A percentile compares a stretch with the other conserved stretches of the same genome.
Conservation (phyloP, 2,329 filamentous ascomycete genomes). For the Kalaharituber pfeilii region DNA sequence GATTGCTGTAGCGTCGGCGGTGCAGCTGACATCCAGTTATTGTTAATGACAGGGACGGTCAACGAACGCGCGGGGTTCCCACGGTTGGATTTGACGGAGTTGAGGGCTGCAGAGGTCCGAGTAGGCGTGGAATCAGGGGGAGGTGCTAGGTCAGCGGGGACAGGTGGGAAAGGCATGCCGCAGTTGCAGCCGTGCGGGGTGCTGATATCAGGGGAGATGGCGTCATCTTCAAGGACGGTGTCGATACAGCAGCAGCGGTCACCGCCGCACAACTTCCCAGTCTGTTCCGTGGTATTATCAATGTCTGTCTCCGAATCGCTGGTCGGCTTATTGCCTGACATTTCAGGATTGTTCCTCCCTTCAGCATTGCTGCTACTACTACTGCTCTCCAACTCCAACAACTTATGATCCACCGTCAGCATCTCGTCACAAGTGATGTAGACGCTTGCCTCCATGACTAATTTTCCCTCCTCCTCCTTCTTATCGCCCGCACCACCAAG, state of each 20-base stretch:
- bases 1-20: slow-evolving; percentile 16
- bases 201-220: slow-evolving; percentile 19
- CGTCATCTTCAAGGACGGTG: slow-evolving; percentile 32
- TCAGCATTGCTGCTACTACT: background rate
- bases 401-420: slow-evolving; percentile 16
- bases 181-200: background rate
- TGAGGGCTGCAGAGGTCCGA: background rate
- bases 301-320: background rate
- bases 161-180: too few relatives aligned
- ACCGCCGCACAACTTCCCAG: slow-evolving; percentile 12
- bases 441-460: slow-evolving; percentile 24
- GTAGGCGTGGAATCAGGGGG: background rate
- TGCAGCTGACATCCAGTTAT: background rate
- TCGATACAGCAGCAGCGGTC: slow-evolving; percentile 35
- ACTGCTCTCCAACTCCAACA: slow-evolving; percentile 1
- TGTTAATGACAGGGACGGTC: background rate
- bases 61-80: too few relatives aligned
- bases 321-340: background rate
- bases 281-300: background rate
- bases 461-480: slow-evolving; percentile 21
- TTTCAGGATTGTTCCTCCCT: background rate
- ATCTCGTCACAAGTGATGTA: slow-evolving; percentile 25
- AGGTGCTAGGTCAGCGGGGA: too few relatives aligned
- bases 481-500: slow-evolving; percentile 28
- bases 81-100: background rate